Evolutionary conservation across 805 yeast species (phyloP).

Genomic region (Clavispora phyllophila): DNA sequence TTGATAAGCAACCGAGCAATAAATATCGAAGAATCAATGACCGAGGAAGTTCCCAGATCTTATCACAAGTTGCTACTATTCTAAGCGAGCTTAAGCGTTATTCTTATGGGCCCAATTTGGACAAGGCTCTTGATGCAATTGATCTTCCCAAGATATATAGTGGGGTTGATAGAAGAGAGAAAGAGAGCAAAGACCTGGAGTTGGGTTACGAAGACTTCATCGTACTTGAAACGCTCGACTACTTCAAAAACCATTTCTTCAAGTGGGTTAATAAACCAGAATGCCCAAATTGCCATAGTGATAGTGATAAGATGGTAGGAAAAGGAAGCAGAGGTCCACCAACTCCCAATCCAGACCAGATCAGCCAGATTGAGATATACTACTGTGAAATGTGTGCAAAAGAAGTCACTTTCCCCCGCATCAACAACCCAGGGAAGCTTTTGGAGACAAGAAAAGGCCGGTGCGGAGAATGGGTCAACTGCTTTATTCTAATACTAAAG

Average conservation of each 20-base stretch:
- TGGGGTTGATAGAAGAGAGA: slow-evolving; percentile 52
- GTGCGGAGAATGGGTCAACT: slow-evolving; percentile 95
- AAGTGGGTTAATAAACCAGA: slow-evolving; percentile 73
- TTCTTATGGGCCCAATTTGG: slow-evolving; percentile 18
- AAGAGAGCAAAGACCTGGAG: slow-evolving; percentile 11
- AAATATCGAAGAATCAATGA: not conserved
- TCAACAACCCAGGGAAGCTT: slow-evolving; percentile 60
- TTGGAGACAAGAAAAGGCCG: slow-evolving; percentile 66
- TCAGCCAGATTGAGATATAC: slow-evolving; percentile 61
- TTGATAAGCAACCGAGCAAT: not conserved
- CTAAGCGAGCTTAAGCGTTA: not conserved
- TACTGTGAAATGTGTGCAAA: slow-evolving; percentile 49
- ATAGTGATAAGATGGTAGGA: slow-evolving; percentile 31
- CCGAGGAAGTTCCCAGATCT: not conserved
- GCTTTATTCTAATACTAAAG: slow-evolving; percentile 65
- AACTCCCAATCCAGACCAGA: slow-evolving; percentile 31
- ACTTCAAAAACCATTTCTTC: slow-evolving; percentile 74
- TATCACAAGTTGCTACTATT: not conserved
- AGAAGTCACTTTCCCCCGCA: slow-evolving; percentile 64
- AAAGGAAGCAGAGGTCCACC: slow-evolving; percentile 40
- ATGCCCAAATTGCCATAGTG: slow-evolving; percentile 49
- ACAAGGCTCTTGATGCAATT: slow-evolving; percentile 56
- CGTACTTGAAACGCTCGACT: slow-evolving; percentile 28
- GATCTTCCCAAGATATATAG: slow-evolving; percentile 55
- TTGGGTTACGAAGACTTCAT: slow-evolving; percentile 32